Percentiles rank a stretch among this genome's conserved stretches.
These are phyloP conservation scores for Lojkania enalia DNA, from an alignment of 2,329 filamentous ascomycete species.

Conservation along the genomic window DNA sequence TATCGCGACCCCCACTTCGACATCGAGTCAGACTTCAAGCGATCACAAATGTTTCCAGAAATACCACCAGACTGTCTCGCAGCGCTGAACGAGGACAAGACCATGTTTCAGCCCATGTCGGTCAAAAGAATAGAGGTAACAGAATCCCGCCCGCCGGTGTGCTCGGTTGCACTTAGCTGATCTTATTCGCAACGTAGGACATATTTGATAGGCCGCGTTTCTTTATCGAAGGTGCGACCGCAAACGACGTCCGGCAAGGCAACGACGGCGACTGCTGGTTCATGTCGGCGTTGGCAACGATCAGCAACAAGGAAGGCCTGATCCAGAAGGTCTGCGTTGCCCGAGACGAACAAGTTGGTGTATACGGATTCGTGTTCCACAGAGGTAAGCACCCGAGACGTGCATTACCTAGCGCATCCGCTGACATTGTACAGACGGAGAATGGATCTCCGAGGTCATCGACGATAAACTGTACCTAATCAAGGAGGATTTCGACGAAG, in stretches of 20 bases:
- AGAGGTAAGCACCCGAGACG: slow-evolving; percentile 52
- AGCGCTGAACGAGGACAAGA: slow-evolving; percentile 46
- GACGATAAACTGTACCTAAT: slow-evolving; percentile 89
- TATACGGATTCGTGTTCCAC: slow-evolving; percentile 85
- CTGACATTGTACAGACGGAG: slow-evolving; percentile 63
- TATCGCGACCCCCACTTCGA: slow-evolving; percentile 88
- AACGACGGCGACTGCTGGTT: slow-evolving; percentile 84
- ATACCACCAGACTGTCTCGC: slow-evolving; percentile 54
- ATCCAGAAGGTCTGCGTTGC: slow-evolving; percentile 76
- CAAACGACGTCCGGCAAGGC: slow-evolving; percentile 79
- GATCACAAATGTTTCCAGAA: slow-evolving; percentile 34
- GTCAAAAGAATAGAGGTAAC: slow-evolving; percentile 70
- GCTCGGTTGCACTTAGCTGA: slow-evolving; percentile 18
- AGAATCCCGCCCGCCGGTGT: slow-evolving; percentile 4
- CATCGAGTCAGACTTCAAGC: slow-evolving; percentile 74
- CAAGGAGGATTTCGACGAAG: slow-evolving; percentile 78
- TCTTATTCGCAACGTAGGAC: slow-evolving; percentile 55
- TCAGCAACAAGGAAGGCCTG: slow-evolving; percentile 71
- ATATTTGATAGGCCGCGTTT: slow-evolving; percentile 79
- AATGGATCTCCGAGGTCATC: slow-evolving; percentile 90
- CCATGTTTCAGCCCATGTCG: slow-evolving; percentile 63
- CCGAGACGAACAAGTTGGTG: slow-evolving; percentile 71
- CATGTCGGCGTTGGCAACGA: slow-evolving; percentile 75
- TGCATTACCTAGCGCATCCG: slow-evolving; percentile 9
- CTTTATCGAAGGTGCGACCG: slow-evolving; percentile 74